Evolutionary conservation across 192 early-diverging fungal species (phyloP).

Genomic region (Funneliformis mosseae): DNA sequence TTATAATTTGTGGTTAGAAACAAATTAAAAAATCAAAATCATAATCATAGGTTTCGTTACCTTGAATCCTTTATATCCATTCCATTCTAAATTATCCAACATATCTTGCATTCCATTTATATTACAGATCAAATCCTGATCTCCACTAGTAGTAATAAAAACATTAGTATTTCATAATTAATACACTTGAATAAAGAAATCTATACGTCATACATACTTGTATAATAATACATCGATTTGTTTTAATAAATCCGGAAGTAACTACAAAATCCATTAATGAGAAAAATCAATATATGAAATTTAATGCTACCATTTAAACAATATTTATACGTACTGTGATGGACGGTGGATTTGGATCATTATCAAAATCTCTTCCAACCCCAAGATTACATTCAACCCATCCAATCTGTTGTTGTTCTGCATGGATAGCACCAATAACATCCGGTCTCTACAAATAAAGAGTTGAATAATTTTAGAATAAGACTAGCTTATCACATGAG

Average conservation of each 20-base stretch:
- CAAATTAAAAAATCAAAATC: neutral
- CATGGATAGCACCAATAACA: constrained; percentile 62
- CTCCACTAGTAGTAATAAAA: constrained; percentile 59
- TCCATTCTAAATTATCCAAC: constrained; percentile 70
- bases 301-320: neutral
- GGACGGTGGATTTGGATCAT: constrained; percentile 59
- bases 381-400: constrained; percentile 68
- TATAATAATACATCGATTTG: constrained; percentile 62
- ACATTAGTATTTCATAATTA: too few species aligned
- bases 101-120: constrained; percentile 67
- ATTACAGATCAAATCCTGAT: constrained; percentile 83
- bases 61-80: constrained; percentile 59
- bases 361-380: constrained; percentile 49
- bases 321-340: constrained; percentile 50
- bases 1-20: neutral
- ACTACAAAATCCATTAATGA: constrained; percentile 40
- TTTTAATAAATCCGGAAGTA: constrained; percentile 63
- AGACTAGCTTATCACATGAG: neutral
- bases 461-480: neutral
- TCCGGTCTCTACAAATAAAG: constrained; percentile 45
- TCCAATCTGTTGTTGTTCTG: constrained; percentile 32
- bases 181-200: too few species aligned
- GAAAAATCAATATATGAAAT: neutral
- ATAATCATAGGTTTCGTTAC: constrained; percentile 36
- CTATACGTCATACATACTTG: constrained; percentile 48